These are phyloP conservation scores for Vitis hybrid DNA, from an alignment of 177 flowering plant species.

Conservation along the genomic window DNA sequence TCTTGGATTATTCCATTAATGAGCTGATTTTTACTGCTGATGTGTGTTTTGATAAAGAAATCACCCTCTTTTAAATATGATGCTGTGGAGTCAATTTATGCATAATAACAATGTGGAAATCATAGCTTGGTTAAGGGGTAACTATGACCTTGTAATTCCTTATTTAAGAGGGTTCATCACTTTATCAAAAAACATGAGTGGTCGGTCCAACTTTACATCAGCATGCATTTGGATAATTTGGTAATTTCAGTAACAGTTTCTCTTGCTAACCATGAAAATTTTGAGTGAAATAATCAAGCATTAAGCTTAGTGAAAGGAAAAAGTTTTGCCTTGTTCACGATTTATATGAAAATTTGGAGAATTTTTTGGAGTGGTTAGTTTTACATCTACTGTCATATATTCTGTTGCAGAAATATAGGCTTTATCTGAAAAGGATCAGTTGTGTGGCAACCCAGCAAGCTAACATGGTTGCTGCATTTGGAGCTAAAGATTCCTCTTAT, in stretches of 20 bases:
- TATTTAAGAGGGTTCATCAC: neutral
- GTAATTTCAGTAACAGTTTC: too few species aligned
- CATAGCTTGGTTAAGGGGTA: neutral
- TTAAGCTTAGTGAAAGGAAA: neutral
- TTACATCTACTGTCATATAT: neutral
- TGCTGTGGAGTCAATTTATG: neutral
- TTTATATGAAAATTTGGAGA: neutral
- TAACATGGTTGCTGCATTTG: constrained; percentile 52
- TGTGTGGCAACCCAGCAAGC: constrained; percentile 52
- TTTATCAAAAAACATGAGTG: neutral
- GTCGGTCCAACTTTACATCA: too few species aligned
- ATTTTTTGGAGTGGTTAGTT: neutral
- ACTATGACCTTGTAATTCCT: neutral
- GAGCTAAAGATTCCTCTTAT: constrained; percentile 54
- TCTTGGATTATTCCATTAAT: neutral
- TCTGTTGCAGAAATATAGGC: constrained; percentile 79
- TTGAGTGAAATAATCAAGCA: too few species aligned
- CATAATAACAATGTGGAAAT: neutral
- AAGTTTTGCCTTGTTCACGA: too few species aligned
- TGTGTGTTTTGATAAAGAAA: neutral
- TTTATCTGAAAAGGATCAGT: constrained; percentile 68
- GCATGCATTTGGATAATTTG: neutral
- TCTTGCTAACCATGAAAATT: too few species aligned
- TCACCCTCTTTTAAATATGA: neutral
- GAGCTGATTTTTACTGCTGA: neutral